A percentile compares a stretch with the other conserved stretches of the same genome.
phyloP scores from a whole-genome alignment of 2,329 filamentous ascomycete genomes.

The Stagonosporopsis rhizophila region DNA sequence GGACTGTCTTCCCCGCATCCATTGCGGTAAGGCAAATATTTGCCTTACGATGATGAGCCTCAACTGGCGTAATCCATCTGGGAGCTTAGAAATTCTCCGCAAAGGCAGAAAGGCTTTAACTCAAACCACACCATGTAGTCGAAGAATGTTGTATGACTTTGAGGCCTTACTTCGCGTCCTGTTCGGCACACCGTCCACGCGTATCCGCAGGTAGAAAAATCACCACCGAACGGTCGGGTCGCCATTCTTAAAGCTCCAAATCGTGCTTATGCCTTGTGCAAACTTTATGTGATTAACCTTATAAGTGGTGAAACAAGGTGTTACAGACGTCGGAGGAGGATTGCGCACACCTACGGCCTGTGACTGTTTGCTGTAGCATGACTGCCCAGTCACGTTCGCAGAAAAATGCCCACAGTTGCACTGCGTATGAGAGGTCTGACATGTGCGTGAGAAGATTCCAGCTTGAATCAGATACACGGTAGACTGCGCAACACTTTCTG shows the following conservation, averaged over 20 bases:
- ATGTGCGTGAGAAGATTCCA: not conserved
- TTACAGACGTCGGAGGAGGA: not conserved
- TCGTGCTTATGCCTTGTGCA: not conserved
- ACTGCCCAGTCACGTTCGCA: not conserved
- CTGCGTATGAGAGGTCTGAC: not conserved
- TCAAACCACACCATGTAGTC: not conserved
- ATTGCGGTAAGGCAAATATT: not conserved
- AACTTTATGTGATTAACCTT: not conserved
- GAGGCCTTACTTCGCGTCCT: not conserved
- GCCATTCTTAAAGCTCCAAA: not conserved
- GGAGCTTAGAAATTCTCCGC: not conserved
- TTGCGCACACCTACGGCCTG: not conserved
- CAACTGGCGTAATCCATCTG: not conserved
- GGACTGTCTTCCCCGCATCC: not conserved
- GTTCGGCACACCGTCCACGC: not conserved
- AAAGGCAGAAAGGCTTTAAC: not conserved
- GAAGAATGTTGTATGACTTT: no score
- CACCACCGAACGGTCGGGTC: no score
- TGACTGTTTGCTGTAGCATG: not conserved
- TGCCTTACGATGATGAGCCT: not conserved
- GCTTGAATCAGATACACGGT: not conserved
- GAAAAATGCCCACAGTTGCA: not conserved
- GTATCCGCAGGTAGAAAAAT: not conserved
- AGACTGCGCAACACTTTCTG: not conserved
- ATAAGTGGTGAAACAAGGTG: not conserved